phyloP scores from a whole-genome alignment of 257 asterid genomes.

The Forsythia suspensa region DNA sequence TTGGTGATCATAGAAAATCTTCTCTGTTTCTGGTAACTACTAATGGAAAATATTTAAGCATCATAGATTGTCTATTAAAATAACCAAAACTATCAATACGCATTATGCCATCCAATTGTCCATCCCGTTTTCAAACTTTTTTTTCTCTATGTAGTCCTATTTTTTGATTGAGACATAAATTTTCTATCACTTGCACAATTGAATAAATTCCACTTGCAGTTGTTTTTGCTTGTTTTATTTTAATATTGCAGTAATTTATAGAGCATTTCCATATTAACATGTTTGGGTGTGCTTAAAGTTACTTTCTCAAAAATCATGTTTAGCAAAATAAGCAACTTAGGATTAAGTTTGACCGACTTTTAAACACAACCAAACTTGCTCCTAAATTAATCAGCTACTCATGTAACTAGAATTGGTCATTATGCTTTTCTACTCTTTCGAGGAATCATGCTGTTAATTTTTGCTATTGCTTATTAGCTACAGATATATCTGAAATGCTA shows the following conservation, averaged over 20 bases:
- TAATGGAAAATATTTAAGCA: background rate
- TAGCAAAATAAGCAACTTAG: background rate
- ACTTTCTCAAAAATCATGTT: background rate
- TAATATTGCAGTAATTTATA: no score
- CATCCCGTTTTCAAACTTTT: background rate
- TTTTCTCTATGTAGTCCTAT: background rate
- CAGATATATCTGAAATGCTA: conserved; percentile 4
- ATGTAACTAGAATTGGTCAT: background rate
- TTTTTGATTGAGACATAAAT: no score
- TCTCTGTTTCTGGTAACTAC: background rate
- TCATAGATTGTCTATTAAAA: background rate
- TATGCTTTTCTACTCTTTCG: background rate
- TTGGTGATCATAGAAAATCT: background rate
- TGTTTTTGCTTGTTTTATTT: no score
- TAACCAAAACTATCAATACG: background rate
- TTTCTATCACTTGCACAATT: no score
- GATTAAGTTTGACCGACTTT: background rate
- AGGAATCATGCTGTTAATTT: background rate
- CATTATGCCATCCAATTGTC: background rate
- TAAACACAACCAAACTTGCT: background rate
- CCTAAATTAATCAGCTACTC: background rate
- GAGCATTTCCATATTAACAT: background rate
- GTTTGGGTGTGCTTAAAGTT: background rate
- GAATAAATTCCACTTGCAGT: background rate
- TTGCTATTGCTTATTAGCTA: background rate